Conservation (phyloP, 1,139 yeast genomes). For the Hansenula sp. region DNA sequence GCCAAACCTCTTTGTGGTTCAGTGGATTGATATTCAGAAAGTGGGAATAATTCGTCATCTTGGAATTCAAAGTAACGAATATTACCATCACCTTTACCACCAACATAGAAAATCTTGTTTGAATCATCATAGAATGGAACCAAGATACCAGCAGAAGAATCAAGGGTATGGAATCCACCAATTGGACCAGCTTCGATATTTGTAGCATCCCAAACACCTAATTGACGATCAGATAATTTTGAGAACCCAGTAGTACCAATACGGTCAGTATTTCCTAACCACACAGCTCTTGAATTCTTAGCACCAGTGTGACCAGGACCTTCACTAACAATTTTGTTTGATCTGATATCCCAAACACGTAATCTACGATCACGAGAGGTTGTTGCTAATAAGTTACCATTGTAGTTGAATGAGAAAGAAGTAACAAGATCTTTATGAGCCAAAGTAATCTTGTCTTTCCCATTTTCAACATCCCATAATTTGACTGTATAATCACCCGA, state of each 20-base stretch:
- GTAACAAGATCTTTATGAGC: constrained; percentile 88
- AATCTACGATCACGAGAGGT: constrained; percentile 89
- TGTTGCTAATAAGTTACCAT: constrained; percentile 83
- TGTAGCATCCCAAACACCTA: constrained; percentile 86
- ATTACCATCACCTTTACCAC: constrained; percentile 98
- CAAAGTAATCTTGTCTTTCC: constrained; percentile 65
- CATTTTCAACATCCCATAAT: constrained; percentile 82
- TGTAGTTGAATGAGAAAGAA: constrained; percentile 83
- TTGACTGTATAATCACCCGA: constrained; percentile 89
- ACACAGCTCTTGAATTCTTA: constrained; percentile 77
- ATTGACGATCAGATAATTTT: constrained; percentile 86
- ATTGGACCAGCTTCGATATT: constrained; percentile 77
- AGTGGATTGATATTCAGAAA: constrained; percentile 81
- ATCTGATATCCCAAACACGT: constrained; percentile 86
- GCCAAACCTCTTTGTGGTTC: constrained; percentile 98
- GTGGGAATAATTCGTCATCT: constrained; percentile 72
- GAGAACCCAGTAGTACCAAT: constrained; percentile 95
- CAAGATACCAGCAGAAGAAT: constrained; percentile 87
- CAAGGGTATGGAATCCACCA: constrained; percentile 81
- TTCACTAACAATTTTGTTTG: constrained; percentile 70
- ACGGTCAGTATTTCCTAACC: constrained; percentile 87
- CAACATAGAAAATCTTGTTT: constrained; percentile 76
- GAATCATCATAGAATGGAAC: constrained; percentile 87
- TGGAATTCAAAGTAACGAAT: constrained; percentile 88
- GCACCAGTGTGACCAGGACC: constrained; percentile 94